Percentiles rank a stretch among this genome's conserved stretches.
These are phyloP conservation scores for Fusarium pseudoanthophilum DNA, from an alignment of 2,329 filamentous ascomycete species.

Conservation along the genomic window DNA sequence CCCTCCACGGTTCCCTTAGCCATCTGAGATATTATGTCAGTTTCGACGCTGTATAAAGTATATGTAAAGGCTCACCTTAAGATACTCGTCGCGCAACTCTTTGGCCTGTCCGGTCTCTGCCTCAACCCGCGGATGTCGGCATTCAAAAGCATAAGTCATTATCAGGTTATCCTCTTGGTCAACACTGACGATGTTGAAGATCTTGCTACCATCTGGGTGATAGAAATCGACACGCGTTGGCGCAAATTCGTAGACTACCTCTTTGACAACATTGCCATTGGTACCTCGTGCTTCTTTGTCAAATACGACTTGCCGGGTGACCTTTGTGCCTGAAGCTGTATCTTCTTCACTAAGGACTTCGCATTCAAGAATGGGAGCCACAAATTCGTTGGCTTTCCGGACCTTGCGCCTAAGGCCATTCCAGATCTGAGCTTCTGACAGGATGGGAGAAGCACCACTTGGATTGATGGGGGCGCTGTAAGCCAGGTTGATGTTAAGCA, in stretches of 20 bases:
- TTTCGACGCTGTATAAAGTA: fast-evolving
- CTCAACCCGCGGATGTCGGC: slow-evolving; percentile 46
- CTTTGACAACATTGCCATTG: slow-evolving; percentile 34
- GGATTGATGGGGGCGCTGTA: slow-evolving; percentile 53
- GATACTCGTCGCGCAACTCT: slow-evolving; percentile 40
- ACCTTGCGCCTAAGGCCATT: slow-evolving; percentile 52
- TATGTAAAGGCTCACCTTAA: slow-evolving; percentile 16
- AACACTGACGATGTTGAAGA: slow-evolving; percentile 49
- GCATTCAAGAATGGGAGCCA: slow-evolving; percentile 50
- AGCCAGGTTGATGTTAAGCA: slow-evolving; percentile 48
- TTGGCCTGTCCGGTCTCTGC: slow-evolving; percentile 43
- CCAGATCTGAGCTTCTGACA: slow-evolving; percentile 51
- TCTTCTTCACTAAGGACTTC: slow-evolving; percentile 46
- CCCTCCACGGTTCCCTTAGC: slow-evolving; percentile 29
- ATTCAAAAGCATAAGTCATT: slow-evolving; percentile 52
- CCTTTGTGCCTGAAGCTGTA: slow-evolving; percentile 17
- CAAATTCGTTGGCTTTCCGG: slow-evolving; percentile 50
- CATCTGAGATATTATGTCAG: background rate
- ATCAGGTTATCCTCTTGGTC: slow-evolving; percentile 45
- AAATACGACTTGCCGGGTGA: slow-evolving; percentile 48
- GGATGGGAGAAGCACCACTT: slow-evolving; percentile 39
- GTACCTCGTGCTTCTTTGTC: slow-evolving; percentile 6
- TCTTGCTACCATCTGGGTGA: slow-evolving; percentile 51
- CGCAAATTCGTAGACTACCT: slow-evolving; percentile 47
- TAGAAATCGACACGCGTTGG: slow-evolving; percentile 50